Evolutionary conservation across 176 grass and related monocot species (phyloP).

Genomic region (Pharus latifolius): DNA sequence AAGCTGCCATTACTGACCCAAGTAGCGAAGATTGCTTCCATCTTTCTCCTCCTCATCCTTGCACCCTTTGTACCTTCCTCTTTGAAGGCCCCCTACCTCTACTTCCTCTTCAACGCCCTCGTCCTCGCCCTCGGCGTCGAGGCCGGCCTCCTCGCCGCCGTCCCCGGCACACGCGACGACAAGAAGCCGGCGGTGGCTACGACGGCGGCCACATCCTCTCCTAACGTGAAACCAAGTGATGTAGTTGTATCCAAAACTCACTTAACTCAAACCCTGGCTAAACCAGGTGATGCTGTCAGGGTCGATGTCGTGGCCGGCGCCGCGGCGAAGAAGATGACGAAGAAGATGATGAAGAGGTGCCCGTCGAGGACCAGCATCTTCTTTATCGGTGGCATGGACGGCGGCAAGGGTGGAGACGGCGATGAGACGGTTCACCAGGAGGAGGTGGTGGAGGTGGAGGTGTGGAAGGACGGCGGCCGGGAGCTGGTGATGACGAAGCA

Average conservation of each 20-base stretch:
- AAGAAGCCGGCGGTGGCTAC: background rate
- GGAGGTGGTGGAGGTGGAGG: constrained; percentile 5
- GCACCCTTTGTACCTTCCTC: constrained; percentile 36
- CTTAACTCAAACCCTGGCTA: background rate
- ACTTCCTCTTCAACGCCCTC: constrained; percentile 67
- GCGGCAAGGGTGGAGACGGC: background rate
- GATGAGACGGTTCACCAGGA: background rate
- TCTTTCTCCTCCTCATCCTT: constrained; percentile 38
- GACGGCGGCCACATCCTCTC: background rate
- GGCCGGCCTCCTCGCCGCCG: constrained; percentile 39
- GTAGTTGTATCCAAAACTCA: background rate
- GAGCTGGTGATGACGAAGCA: constrained; percentile 49
- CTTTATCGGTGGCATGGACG: constrained; percentile 38
- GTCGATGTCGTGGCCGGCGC: background rate
- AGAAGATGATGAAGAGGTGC: constrained; percentile 32
- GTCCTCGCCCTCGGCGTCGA: constrained; percentile 42
- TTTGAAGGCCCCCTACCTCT: constrained; percentile 46
- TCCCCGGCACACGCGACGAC: constrained; percentile 23
- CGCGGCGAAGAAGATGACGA: background rate
- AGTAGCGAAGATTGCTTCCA: constrained; percentile 26
- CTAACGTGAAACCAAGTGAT: background rate
- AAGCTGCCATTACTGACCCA: constrained; percentile 25
- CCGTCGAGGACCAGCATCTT: constrained; percentile 61
- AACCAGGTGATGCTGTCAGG: background rate
- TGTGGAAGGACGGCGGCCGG: background rate